A percentile compares a stretch with the other conserved stretches of the same genome.
Conservation (phyloP, 1,284 basidiomycete genomes). For the Ceratobasidium sp. region DNA sequence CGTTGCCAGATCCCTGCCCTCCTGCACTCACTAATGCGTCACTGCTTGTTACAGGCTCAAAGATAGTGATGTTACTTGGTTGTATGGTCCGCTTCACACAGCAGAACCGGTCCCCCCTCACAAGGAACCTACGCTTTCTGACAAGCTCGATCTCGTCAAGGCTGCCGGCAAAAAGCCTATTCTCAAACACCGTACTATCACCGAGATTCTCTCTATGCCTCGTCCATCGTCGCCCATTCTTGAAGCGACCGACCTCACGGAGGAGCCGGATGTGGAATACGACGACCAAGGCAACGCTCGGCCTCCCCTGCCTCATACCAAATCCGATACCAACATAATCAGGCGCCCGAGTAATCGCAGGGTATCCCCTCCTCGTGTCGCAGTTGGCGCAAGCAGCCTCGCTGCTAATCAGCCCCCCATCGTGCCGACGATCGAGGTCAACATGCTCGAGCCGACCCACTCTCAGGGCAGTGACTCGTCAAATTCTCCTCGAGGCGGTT, state of each 20-base stretch:
- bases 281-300: slow-evolving; percentile 55
- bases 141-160: slow-evolving; percentile 55
- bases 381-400: slow-evolving; percentile 31
- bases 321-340: slow-evolving; percentile 82
- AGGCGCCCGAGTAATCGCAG: slow-evolving; percentile 50
- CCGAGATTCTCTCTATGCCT: slow-evolving; percentile 74
- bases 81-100: slow-evolving; percentile 96
- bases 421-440: slow-evolving; percentile 6
- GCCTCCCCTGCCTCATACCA: slow-evolving; percentile 77
- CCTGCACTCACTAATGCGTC: slow-evolving; percentile 35
- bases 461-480: slow-evolving; percentile 31
- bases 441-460: slow-evolving; percentile 4
- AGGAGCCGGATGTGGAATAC: slow-evolving; percentile 56
- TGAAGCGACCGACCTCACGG: slow-evolving; percentile 54
- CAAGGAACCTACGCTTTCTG: slow-evolving; percentile 60
- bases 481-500: slow-evolving; percentile 42
- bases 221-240: slow-evolving; percentile 67
- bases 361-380: slow-evolving; percentile 49
- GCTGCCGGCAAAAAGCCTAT: slow-evolving; percentile 80
- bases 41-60: slow-evolving; percentile 79
- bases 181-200: slow-evolving; percentile 93
- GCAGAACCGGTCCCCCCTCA: slow-evolving; percentile 74
- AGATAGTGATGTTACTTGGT: slow-evolving; percentile 99
- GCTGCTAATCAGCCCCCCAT: slow-evolving; percentile 1
- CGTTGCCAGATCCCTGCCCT: background rate